Conservation (phyloP, 2,329 filamentous ascomycete genomes). For the Pseudogymnoascus sp. region DNA sequence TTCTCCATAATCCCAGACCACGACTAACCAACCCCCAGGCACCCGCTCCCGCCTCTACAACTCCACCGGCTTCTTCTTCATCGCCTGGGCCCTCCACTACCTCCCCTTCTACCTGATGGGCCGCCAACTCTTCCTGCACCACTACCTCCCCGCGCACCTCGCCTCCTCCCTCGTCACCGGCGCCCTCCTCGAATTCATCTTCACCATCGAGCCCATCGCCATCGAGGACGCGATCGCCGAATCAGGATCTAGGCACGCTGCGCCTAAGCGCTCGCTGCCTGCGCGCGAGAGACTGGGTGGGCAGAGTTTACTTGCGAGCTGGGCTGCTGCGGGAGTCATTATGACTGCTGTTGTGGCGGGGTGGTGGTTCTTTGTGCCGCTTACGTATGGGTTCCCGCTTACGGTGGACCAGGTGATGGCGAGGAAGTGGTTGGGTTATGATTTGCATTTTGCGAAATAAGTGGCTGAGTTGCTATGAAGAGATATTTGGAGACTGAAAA, state of each 20-base stretch:
- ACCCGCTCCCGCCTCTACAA: constrained; percentile 94
- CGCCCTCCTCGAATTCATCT: constrained; percentile 89
- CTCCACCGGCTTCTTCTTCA: constrained; percentile 97
- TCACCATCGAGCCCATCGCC: constrained; percentile 73
- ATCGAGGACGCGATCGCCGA: constrained; percentile 44
- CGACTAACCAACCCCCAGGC: constrained; percentile 39
- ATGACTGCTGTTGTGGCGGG: constrained; percentile 61
- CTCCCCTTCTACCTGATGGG: constrained; percentile 98
- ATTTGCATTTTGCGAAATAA: constrained; percentile 96
- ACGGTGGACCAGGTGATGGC: constrained; percentile 67
- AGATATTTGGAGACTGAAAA: neutral
- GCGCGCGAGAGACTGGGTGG: constrained; percentile 73
- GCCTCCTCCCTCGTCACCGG: constrained; percentile 86
- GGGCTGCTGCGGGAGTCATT: constrained; percentile 70
- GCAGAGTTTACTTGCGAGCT: constrained; percentile 69
- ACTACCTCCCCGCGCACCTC: constrained; percentile 91
- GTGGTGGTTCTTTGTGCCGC: constrained; percentile 88
- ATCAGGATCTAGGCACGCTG: constrained; percentile 39
- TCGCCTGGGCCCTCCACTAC: constrained; percentile 96
- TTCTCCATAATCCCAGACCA: neutral
- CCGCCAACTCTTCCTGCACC: constrained; percentile 93
- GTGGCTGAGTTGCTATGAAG: neutral
- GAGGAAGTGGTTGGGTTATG: constrained; percentile 94
- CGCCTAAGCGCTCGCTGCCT: constrained; percentile 55
- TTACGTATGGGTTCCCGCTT: constrained; percentile 92